phyloP scores from a whole-genome alignment of 164 flowering plant species.

The Taxillus chinensis region DNA sequence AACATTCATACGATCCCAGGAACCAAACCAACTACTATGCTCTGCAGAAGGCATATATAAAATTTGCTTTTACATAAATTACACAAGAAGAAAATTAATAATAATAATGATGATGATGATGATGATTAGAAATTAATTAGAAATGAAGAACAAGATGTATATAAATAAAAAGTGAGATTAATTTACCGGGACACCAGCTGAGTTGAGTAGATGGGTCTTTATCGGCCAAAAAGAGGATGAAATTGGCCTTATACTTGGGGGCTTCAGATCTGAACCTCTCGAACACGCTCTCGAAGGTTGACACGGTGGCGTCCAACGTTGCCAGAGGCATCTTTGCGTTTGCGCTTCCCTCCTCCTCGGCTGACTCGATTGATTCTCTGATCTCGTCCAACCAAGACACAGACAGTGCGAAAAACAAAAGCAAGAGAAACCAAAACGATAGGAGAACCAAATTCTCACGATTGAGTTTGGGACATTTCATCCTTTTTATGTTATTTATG shows the following conservation, averaged over 20 bases:
- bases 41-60: no score
- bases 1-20: no score
- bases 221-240: constrained; percentile 91
- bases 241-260: constrained; percentile 41
- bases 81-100: background rate
- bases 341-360: background rate
- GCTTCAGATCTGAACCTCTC: constrained; percentile 53
- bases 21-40: no score
- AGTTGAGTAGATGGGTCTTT: constrained; percentile 69
- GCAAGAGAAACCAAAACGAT: no score
- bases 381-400: no score
- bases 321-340: constrained; percentile 50
- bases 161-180: background rate
- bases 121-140: no score
- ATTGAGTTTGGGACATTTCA: no score
- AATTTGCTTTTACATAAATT: constrained; percentile 80
- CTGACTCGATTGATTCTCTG: no score
- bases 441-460: no score
- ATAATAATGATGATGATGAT: no score
- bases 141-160: background rate
- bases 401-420: no score
- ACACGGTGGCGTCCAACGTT: constrained; percentile 50
- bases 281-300: constrained; percentile 49
- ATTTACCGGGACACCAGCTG: constrained; percentile 97
- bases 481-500: no score